Evolutionary conservation across 345 rosid genomes (phyloP), one percentile per base, ranked within the genome.

Genomic region (Brassica carinata): DNA sequence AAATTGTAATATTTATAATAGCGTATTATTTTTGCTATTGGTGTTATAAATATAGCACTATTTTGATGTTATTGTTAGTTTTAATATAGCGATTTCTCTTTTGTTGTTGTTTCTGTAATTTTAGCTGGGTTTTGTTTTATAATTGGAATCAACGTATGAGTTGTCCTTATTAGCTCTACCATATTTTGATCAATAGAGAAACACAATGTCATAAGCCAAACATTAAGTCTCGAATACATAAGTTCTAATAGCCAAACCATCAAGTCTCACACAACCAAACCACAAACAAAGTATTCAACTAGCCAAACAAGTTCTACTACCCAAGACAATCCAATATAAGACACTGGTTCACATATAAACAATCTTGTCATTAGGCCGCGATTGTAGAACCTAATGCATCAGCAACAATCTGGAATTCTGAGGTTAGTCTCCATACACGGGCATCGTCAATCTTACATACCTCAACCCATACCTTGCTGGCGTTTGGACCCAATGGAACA

Each of bases 321-420:
- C 15, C 55, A 45, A 45, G 55, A 3, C 2, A 45, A 3, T 45
- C 15, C 15, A 45, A 45, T 14, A 45, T 45, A 45, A 45, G 55
- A 13, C 14, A 45, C 15, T 45, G 55, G 55, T 45, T 45, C 55
- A 45, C 55, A 13, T 45, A 45, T 45, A 45, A 45, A 45, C 5
- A 45, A 45, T 13, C 15, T 45, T 45, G 15, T 45, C 55, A 45
- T 45, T 45, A 45, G 55, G 15, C 55, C 55, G 55, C 31, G 15
- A 38, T 27, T 7, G 29, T 67, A 38, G 71, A 9, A 18, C 71
- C 33, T 19, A 67, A 38, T 67, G 71, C 71, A 67, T 66, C 51
- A 31, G 26, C 23, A 64, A 31, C 13, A 31, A 23, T 23, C 26
- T 23, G 26, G 26, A 23, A 23, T 23, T 23, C 26, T 1, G 26